Evolutionary conservation across 345 rosid genomes (phyloP).

Genomic region (Gossypium turneri): DNA sequence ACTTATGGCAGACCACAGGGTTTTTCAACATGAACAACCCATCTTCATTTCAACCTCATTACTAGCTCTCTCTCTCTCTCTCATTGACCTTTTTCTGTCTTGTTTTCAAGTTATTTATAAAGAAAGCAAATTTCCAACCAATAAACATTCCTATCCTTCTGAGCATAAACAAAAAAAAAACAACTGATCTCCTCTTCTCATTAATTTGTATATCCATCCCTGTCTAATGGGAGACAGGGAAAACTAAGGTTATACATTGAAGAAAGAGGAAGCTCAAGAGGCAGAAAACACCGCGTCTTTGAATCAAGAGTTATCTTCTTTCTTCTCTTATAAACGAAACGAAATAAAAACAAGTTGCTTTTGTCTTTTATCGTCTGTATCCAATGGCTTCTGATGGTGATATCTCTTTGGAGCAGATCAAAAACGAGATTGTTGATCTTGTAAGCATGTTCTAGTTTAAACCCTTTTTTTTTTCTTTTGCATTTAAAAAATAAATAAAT

Average conservation of each 20-base stretch:
- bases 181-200: neutral
- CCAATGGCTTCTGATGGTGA: conserved; percentile 41
- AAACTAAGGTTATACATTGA: neutral
- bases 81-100: neutral
- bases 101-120: neutral
- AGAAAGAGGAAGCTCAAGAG: neutral
- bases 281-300: neutral
- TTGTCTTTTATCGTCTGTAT: neutral
- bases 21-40: neutral
- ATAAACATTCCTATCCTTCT: neutral
- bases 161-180: neutral
- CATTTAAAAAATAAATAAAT: neutral
- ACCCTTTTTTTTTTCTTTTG: neutral
- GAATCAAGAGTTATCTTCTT: conserved; percentile 20
- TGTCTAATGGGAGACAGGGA: neutral
- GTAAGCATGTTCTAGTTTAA: conserved; percentile 36
- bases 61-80: neutral
- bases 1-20: neutral
- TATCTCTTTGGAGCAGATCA: conserved; percentile 65
- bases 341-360: neutral
- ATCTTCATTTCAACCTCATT: neutral
- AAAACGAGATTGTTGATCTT: conserved; percentile 69
- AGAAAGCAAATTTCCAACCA: neutral
- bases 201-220: neutral
- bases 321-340: neutral